phyloP scores from a whole-genome alignment of 148 eudicot genomes.

The Silene conica region DNA sequence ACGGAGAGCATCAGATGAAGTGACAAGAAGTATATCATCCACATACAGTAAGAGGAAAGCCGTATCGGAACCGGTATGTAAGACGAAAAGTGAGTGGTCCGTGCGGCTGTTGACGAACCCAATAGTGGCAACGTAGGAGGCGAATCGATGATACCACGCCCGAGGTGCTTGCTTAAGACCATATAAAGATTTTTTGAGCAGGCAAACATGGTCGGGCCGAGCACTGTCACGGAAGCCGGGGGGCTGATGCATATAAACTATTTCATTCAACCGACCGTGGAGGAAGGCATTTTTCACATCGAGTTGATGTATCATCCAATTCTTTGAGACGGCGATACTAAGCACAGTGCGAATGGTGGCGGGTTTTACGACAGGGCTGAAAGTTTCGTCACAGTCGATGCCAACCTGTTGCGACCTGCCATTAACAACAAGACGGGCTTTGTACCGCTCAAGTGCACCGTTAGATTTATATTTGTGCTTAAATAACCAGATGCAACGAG shows the following conservation, averaged over 20 bases:
- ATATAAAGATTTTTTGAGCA: background rate
- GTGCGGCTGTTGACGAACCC: background rate
- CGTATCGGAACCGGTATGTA: background rate
- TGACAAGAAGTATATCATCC: background rate
- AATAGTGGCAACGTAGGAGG: background rate
- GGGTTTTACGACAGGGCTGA: slow-evolving; percentile 1
- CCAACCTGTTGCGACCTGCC: background rate
- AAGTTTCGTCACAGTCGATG: background rate
- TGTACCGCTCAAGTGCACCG: background rate
- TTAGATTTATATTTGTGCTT: background rate
- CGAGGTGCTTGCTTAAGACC: slow-evolving; percentile 10
- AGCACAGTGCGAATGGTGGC: background rate
- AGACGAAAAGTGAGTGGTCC: background rate
- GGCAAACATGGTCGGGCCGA: background rate
- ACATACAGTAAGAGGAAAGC: background rate
- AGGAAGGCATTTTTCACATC: slow-evolving; percentile 14
- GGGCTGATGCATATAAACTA: slow-evolving; percentile 8
- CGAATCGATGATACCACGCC: slow-evolving; percentile 8
- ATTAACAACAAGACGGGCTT: background rate
- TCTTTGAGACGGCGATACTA: background rate
- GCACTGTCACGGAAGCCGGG: background rate
- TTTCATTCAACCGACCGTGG: background rate
- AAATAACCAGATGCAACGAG: no score
- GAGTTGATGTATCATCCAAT: slow-evolving; percentile 6
- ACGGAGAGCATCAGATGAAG: background rate